Evolutionary conservation across 257 asterid species (phyloP).

Genomic region (Solanum pinnatisectum): DNA sequence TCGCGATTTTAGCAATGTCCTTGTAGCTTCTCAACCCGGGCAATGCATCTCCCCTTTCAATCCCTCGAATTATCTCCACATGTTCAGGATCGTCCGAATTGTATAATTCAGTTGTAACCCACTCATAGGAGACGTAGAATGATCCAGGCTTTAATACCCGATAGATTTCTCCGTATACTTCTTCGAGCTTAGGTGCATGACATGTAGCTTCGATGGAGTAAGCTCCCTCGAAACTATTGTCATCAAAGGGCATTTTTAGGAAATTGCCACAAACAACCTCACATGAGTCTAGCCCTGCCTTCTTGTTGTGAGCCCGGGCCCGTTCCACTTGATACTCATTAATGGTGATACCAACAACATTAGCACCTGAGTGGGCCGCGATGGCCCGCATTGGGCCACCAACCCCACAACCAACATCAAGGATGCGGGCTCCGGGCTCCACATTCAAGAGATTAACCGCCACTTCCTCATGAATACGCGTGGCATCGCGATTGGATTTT

Average conservation of each 20-base stretch:
- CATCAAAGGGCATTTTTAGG: constrained; percentile 61
- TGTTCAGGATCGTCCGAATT: constrained; percentile 41
- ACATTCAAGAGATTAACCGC: constrained; percentile 54
- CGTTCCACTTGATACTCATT: constrained; percentile 53
- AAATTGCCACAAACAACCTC: constrained; percentile 73
- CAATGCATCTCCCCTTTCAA: constrained; percentile 64
- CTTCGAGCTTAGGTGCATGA: constrained; percentile 26
- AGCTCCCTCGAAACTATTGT: constrained; percentile 54
- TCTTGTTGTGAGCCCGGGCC: constrained; percentile 51
- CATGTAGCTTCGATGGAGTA: constrained; percentile 76
- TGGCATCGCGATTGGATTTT: constrained; percentile 54
- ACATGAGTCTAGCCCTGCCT: constrained; percentile 53
- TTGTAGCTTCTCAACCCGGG: constrained; percentile 52
- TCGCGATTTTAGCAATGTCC: constrained; percentile 47
- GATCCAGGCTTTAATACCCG: constrained; percentile 62
- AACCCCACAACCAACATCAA: constrained; percentile 79
- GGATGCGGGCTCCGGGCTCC: constrained; percentile 36
- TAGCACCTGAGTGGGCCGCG: constrained; percentile 65
- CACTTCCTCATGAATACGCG: constrained; percentile 65
- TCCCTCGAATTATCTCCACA: constrained; percentile 63
- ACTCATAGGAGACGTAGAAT: constrained; percentile 15
- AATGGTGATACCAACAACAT: constrained; percentile 30
- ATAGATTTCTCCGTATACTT: constrained; percentile 54
- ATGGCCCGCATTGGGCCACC: constrained; percentile 86
- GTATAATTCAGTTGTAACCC: constrained; percentile 41